Conservation (phyloP, 164 flowering plant species). For the Vitis rotundifolia region DNA sequence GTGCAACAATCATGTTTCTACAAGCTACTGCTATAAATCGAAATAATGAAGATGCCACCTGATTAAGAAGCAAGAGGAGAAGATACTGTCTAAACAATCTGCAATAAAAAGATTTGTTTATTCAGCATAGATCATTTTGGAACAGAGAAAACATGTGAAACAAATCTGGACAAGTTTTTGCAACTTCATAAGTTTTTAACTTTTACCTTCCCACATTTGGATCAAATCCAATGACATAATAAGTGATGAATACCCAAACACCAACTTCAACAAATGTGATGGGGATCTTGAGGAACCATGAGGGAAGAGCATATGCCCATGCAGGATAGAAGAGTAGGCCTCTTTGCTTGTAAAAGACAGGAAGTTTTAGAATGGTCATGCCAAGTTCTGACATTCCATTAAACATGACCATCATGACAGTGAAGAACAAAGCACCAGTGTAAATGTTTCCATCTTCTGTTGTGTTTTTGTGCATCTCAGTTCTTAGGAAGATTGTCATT, state of each 20-base stretch:
- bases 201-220: conserved; percentile 57
- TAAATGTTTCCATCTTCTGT: conserved; percentile 27
- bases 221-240: conserved; percentile 63
- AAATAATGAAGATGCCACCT: conserved; percentile 34
- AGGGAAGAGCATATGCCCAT: conserved; percentile 64
- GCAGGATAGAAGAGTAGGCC: conserved; percentile 46
- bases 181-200: no score
- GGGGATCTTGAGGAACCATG: conserved; percentile 62
- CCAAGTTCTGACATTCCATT: conserved; percentile 47
- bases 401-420: conserved; percentile 27
- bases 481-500: conserved; percentile 54
- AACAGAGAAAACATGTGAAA: no score
- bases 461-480: conserved; percentile 38
- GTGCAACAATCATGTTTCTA: conserved; percentile 30
- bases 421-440: conserved; percentile 34
- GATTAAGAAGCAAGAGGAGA: conserved; percentile 21
- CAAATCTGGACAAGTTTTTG: no score
- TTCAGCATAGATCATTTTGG: not conserved
- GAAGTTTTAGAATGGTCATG: conserved; percentile 42
- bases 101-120: not conserved
- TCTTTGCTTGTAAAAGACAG: conserved; percentile 54
- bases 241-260: conserved; percentile 50
- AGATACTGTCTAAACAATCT: conserved; percentile 33
- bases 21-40: conserved; percentile 22
- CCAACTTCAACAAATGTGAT: conserved; percentile 48